Evolutionary conservation across 2,329 filamentous ascomycete genomes (phyloP), one percentile per base, ranked within the genome.

Genomic region (Colletotrichum graminicola): DNA sequence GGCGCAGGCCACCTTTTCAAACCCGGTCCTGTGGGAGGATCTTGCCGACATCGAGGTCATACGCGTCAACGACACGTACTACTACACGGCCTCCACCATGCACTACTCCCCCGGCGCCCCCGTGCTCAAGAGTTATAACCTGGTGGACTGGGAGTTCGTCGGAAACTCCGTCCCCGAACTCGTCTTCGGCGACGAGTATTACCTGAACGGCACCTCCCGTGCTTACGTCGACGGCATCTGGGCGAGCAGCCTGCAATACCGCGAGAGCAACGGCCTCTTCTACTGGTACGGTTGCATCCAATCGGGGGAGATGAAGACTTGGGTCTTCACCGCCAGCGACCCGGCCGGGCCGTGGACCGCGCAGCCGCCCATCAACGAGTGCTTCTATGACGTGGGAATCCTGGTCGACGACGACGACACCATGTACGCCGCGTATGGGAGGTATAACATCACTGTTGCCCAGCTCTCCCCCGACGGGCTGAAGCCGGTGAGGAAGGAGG

Each of bases 161-260:
- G 77, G 79, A 0, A 80, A 83, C 59, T 80, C 79, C 1, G 77
- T 83, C 0, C 81, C 81, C 2, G 67, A 66, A 10, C 76, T 81
- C 3, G 66, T 82, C 66, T 88, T 83, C 76, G 82, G 82, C n/a
- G 73, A 79, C 29, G 79, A 80, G 18, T 88, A 88, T 77, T 79
- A 85, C 75, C 76, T 88, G 43, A 79, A 79, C 18, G 79, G 78
- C 59, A 80, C 79, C 10, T 78, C 78, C 7, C 77, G 79, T 3
- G 85, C 85, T 0, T 89, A 89, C 72, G 81, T 85, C 7, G 80
- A 83, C 59, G 87, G 87, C 5, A 87, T 85, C 36, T 89, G 85
- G 84, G 87, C 87, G 0, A 86, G 83, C 3, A 84, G 83, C 0
- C 78, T 89, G 41, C 72, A 73, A 5, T 75, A 75, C 45, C 71